These are phyloP conservation scores for Lanmaoa rubissima DNA, from an alignment of 768 basidiomycete genomes.

Conservation along the genomic window DNA sequence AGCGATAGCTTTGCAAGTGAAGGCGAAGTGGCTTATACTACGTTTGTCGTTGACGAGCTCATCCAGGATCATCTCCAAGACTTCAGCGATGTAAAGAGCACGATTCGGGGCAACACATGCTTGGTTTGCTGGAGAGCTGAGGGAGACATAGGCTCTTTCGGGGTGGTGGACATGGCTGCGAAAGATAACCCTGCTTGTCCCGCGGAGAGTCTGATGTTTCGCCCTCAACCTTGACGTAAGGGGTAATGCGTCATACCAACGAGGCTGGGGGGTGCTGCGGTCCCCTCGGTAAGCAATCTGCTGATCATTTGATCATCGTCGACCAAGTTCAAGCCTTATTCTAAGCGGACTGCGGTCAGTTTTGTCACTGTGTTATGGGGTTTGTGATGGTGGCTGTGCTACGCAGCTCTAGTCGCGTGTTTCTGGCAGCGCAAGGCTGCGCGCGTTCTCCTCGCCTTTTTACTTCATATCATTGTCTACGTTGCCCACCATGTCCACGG, in stretches of 20 bases:
- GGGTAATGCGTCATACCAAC: not conserved
- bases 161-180: conserved; percentile 5
- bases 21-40: conserved; percentile 16
- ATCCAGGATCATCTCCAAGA: conserved; percentile 24
- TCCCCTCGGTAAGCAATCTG: not conserved
- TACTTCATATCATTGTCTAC: conserved; percentile 14
- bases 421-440: conserved; percentile 8
- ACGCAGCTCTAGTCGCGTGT: conserved; percentile 23
- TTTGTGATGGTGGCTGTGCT: conserved; percentile 28
- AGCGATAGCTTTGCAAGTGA: conserved; percentile 20
- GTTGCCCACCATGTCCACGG: conserved; percentile 42
- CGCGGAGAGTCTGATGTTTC: not conserved
- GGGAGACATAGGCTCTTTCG: not conserved
- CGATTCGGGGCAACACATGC: not conserved
- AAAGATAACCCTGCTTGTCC: not conserved
- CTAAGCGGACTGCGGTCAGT: too few relatives aligned
- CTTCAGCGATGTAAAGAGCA: conserved; percentile 20
- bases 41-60: conserved; percentile 17
- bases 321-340: not conserved
- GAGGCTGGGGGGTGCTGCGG: not conserved
- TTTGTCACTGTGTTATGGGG: not conserved
- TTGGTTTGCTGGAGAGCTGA: not conserved
- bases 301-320: not conserved
- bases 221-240: conserved; percentile 6
- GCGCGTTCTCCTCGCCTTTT: conserved; percentile 12